Conservation (phyloP, 2,329 filamentous ascomycete species). For the Diatrype stigma region DNA sequence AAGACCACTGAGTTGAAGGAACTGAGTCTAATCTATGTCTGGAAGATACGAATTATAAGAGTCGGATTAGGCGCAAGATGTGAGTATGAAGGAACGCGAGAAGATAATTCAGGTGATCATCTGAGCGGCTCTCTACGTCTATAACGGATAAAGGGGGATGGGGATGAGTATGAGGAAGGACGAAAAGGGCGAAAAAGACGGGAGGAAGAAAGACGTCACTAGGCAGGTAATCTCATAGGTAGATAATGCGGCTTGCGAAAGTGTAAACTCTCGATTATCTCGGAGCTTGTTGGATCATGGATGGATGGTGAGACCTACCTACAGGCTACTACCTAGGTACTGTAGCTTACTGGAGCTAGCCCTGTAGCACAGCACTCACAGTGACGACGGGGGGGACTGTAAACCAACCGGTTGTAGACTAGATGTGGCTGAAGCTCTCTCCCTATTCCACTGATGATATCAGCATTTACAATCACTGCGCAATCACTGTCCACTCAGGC, state of each 20-base stretch:
- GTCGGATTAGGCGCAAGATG: neutral
- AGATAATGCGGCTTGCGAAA: neutral
- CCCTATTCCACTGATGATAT: constrained; percentile 3
- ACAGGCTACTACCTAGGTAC: too few relatives aligned
- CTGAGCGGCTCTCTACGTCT: neutral
- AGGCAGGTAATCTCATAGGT: neutral
- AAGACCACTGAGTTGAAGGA: neutral
- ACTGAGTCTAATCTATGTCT: constrained; percentile 3
- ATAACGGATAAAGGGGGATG: neutral
- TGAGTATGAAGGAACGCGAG: constrained; percentile 13
- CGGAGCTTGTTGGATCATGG: too few relatives aligned
- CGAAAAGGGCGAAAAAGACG: neutral
- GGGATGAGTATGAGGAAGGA: neutral
- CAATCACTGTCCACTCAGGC: too few relatives aligned
- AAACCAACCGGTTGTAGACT: constrained; percentile 2
- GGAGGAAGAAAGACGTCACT: neutral
- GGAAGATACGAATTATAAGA: neutral
- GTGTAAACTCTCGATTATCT: neutral
- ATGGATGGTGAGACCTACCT: too few relatives aligned
- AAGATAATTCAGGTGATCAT: neutral
- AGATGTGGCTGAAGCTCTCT: constrained; percentile 6
- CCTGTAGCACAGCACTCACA: too few relatives aligned
- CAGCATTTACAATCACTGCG: neutral
- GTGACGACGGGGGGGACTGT: constrained; percentile 1
- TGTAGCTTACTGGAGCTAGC: too few relatives aligned